phyloP scores from a whole-genome alignment of 83 land plant genomes.

The Picea abies region DNA sequence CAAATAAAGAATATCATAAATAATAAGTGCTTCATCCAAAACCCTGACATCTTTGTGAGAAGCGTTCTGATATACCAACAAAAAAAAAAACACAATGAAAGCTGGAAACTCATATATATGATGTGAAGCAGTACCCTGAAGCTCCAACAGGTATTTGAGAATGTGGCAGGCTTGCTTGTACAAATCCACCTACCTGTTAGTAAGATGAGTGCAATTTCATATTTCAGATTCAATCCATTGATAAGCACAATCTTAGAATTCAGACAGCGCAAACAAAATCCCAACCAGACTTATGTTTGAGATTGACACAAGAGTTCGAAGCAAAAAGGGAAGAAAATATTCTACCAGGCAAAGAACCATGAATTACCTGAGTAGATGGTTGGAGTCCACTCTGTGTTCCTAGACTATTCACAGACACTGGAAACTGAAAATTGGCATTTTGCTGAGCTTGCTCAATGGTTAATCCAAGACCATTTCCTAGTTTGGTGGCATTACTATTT shows the following conservation, averaged over 20 bases:
- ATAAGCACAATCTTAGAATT: background rate
- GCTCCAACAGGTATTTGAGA: conserved; percentile 1
- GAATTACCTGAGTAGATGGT: conserved; percentile 12
- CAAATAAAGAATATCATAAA: background rate
- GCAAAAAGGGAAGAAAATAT: background rate
- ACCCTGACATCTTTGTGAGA: background rate
- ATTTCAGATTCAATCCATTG: background rate
- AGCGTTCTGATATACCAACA: background rate
- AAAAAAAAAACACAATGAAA: background rate
- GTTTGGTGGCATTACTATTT: background rate
- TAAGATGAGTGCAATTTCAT: background rate
- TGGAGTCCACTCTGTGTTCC: conserved; percentile 18
- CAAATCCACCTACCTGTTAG: conserved; percentile 12
- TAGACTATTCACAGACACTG: background rate
- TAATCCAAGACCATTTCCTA: conserved; percentile 9
- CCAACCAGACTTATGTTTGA: background rate
- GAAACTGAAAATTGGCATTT: conserved; percentile 1
- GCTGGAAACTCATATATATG: background rate
- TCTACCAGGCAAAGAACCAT: background rate
- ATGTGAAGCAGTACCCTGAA: background rate
- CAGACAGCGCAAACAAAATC: background rate
- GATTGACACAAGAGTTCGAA: background rate
- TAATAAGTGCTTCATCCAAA: background rate
- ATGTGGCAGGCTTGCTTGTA: conserved; percentile 8
- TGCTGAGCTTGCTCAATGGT: background rate